Evolutionary conservation across 192 early-diverging fungal species (phyloP).

Genomic region (Entomortierella lignicola): DNA sequence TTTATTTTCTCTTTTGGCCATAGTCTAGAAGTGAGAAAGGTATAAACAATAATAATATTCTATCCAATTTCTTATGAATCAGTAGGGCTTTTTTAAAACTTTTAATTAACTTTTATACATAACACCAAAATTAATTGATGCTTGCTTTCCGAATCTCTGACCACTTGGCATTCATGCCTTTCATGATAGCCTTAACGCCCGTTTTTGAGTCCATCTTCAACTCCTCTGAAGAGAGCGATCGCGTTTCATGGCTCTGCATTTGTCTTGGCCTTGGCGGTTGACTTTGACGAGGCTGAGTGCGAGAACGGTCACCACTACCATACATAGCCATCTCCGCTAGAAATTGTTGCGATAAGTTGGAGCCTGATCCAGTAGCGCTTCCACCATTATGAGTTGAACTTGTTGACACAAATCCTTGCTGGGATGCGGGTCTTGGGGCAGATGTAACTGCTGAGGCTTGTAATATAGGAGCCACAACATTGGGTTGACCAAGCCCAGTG

Average conservation of each 20-base stretch:
- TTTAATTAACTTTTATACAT: no score
- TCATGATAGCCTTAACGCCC: slow-evolving; percentile 37
- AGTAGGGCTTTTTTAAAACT: no score
- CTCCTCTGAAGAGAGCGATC: slow-evolving; percentile 26
- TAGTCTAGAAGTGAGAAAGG: no score
- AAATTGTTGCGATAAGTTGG: background rate
- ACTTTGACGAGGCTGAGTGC: slow-evolving; percentile 7
- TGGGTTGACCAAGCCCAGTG: background rate
- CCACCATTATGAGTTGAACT: background rate
- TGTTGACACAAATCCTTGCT: slow-evolving; percentile 16
- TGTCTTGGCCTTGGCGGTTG: slow-evolving; percentile 12
- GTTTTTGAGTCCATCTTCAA: slow-evolving; percentile 9
- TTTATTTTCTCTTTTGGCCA: no score
- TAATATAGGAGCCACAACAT: background rate
- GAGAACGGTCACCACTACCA: slow-evolving; percentile 1
- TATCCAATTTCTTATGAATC: no score
- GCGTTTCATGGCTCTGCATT: slow-evolving; percentile 10
- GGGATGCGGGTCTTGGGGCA: slow-evolving; percentile 14
- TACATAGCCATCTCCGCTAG: slow-evolving; percentile 14
- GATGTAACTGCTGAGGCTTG: background rate
- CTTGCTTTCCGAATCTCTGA: slow-evolving; percentile 28
- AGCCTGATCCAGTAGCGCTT: background rate
- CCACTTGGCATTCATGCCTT: slow-evolving; percentile 42
- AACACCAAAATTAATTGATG: no score
- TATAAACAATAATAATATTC: no score